Evolutionary conservation across 2,329 filamentous ascomycete genomes (phyloP).

Genomic region (Tolypocladium ophioglossoides): DNA sequence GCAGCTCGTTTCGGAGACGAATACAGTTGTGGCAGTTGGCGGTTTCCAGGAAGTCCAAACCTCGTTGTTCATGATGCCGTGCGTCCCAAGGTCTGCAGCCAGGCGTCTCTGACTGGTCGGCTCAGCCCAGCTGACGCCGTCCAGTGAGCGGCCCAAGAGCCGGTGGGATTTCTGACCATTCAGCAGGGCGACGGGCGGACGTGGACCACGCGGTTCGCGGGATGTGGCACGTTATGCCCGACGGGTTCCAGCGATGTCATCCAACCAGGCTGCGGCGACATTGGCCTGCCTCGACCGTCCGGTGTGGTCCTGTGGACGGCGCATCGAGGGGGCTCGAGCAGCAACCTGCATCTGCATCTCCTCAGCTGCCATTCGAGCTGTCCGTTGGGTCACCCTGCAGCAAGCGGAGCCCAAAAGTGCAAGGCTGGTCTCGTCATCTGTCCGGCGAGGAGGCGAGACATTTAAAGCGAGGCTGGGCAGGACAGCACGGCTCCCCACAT

Average conservation of each 20-base stretch:
- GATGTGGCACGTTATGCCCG: not conserved
- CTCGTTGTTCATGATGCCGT: not conserved
- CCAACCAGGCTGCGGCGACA: not conserved
- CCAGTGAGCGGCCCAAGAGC: not conserved
- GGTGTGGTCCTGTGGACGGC: not conserved
- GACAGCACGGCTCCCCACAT: not conserved
- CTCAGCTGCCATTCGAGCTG: not conserved
- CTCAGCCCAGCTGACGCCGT: not conserved
- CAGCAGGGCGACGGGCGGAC: not conserved
- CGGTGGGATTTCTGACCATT: not conserved
- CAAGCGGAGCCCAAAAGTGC: not conserved
- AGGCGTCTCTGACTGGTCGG: not conserved
- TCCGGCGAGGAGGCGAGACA: not conserved
- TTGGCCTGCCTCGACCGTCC: not conserved
- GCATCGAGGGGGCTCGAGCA: not conserved
- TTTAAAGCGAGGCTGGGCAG: not conserved
- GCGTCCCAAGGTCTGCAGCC: not conserved
- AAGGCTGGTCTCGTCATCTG: not conserved
- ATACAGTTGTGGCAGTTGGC: not conserved
- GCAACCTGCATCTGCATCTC: not conserved
- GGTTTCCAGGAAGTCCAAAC: not conserved
- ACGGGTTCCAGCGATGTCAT: not conserved
- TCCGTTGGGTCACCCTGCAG: not conserved
- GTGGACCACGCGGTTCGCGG: not conserved
- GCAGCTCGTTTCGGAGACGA: not conserved